Base-by-base conservation (phyloP, 2,329 filamentous ascomycete species). In the Diaporthe sp. region DNA sequence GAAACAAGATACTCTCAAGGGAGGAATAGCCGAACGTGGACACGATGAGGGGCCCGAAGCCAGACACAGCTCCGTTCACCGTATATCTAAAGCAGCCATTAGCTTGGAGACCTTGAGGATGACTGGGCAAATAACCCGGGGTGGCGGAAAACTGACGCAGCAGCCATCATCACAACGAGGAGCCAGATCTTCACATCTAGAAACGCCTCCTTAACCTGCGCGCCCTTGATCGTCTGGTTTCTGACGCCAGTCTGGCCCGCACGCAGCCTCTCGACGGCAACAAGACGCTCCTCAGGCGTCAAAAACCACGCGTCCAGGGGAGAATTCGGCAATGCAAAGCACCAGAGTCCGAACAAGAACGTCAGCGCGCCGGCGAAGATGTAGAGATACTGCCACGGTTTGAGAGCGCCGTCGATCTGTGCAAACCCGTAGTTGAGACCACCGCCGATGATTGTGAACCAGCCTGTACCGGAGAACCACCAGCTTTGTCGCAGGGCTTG, bases 41-140 rank as follows among this genome's bases (percentile, higher is more conserved):
- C 1, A 94, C 92, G 75, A 94, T 94, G 1, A 94, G 83, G 0
- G 92, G 92, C 0, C 92, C 92, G 79, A 94, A 94, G 1, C 92
- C 92, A 47, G 88, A 89, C 15, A 94, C 90, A 9, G 92, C 93
- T 13, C 92, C 92, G 78, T 94, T 94, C 75, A 94, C 89, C 0
- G 91, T 93, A 78, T 94, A 93, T 1, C 84, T 86, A 44, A 19
- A 25, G 13, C 4, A 44, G 4, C 6, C 0, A 22, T 69, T n/a
- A 73, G 71, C 50, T 37, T 32, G 6, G 12, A 12, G 8, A 10
- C 7, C 19, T 9, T 27, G 15, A 68, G 19, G 32, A 9, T 13
- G 9, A 22, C 6, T 6, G 30, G n/a, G 22, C 2, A 12, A 8
- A 13, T 19, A 10, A 5, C 7, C 37, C 7, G 51, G 30, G 27